Conservation (phyloP, 2,329 filamentous ascomycete species). For the Colletotrichum agaves region DNA sequence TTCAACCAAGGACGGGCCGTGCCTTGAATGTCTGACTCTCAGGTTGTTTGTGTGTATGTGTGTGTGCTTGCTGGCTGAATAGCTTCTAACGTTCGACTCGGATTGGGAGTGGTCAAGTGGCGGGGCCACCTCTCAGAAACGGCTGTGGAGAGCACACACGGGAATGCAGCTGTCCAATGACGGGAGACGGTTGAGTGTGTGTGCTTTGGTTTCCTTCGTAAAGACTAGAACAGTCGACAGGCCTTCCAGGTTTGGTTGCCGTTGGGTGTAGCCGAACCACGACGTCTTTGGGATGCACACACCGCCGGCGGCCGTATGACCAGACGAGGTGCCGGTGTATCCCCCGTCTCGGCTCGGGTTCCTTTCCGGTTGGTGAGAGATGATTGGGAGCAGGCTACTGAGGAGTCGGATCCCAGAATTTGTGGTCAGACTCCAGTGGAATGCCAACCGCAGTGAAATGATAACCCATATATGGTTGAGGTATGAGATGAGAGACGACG, state of each 20-base stretch:
- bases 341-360: constrained; percentile 21
- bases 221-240: neutral
- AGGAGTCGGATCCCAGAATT: neutral
- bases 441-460: neutral
- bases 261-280: constrained; percentile 19
- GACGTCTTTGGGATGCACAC: constrained; percentile 16
- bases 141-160: constrained; percentile 25
- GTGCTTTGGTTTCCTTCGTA: neutral
- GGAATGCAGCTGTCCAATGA: constrained; percentile 28
- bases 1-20: constrained; percentile 23
- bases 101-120: neutral
- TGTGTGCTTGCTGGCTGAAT: neutral
- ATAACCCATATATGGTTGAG: neutral
- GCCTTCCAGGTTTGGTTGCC: neutral
- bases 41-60: neutral
- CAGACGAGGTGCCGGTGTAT: constrained; percentile 2
- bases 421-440: neutral
- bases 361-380: neutral
- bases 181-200: constrained; percentile 11
- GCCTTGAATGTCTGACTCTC: constrained; percentile 16
- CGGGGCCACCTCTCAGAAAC: neutral
- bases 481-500: neutral
- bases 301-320: constrained; percentile 21
- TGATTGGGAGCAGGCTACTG: neutral
- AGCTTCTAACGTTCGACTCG: neutral